Percentiles rank a stretch among this genome's conserved stretches.
Conservation (phyloP, 1,284 basidiomycete species). For the Cronartium quercuum region DNA sequence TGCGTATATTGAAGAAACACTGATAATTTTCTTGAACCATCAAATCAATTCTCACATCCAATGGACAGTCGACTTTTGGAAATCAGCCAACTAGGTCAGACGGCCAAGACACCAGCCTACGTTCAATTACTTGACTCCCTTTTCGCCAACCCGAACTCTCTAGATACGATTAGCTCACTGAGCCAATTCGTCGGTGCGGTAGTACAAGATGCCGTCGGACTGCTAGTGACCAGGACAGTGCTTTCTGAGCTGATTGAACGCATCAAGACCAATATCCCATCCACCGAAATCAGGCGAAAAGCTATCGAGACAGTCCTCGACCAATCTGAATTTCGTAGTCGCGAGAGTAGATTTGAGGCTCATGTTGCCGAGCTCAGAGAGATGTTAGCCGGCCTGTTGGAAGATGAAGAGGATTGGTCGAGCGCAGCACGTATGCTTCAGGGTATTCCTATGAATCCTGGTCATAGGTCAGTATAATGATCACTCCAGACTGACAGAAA, state of each 20-base stretch:
- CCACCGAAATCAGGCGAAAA: slow-evolving; percentile 59
- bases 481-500: slow-evolving; percentile 1
- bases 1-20: too few relatives aligned
- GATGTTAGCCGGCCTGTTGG: slow-evolving; percentile 79
- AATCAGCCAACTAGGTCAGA: slow-evolving; percentile 20
- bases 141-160: background rate
- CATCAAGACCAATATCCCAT: slow-evolving; percentile 58
- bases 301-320: slow-evolving; percentile 66
- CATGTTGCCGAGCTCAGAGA: slow-evolving; percentile 81
- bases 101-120: slow-evolving; percentile 11
- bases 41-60: background rate
- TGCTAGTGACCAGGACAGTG: slow-evolving; percentile 77
- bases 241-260: slow-evolving; percentile 69
- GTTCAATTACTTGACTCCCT: background rate
- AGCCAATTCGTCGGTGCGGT: slow-evolving; percentile 67
- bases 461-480: slow-evolving; percentile 60
- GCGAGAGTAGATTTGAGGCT: slow-evolving; percentile 83
- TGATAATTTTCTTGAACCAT: background rate
- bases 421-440: slow-evolving; percentile 84
- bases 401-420: slow-evolving; percentile 83
- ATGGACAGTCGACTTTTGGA: slow-evolving; percentile 1
- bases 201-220: slow-evolving; percentile 68
- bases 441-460: slow-evolving; percentile 83
- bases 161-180: slow-evolving; percentile 58
- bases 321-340: slow-evolving; percentile 60